These are phyloP conservation scores for Talaromyces amestolkiae DNA, from an alignment of 2,329 filamentous ascomycete species.

Conservation along the genomic window DNA sequence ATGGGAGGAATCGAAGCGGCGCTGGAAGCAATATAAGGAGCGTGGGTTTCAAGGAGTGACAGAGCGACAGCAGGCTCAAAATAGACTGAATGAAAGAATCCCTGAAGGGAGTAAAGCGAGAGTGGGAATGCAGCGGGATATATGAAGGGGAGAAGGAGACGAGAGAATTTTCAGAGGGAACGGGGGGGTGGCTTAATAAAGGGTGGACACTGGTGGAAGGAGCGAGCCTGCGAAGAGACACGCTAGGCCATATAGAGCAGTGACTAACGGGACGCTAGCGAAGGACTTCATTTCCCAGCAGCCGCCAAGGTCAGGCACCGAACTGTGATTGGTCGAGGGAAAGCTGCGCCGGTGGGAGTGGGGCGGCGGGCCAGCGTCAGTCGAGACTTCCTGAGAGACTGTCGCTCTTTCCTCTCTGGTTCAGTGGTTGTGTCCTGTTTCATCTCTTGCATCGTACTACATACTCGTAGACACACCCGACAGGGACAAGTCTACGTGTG, in stretches of 20 bases:
- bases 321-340: conserved; percentile 6
- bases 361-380: conserved; percentile 6
- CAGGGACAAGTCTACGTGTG: neutral
- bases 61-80: conserved; percentile 19
- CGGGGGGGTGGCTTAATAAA: conserved; percentile 7
- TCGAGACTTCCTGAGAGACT: conserved; percentile 8
- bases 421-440: neutral
- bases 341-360: neutral
- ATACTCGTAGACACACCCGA: neutral
- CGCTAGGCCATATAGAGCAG: neutral
- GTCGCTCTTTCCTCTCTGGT: neutral
- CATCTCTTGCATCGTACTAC: neutral
- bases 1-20: conserved; percentile 1
- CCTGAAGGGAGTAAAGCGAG: conserved; percentile 4
- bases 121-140: neutral
- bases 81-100: conserved; percentile 1
- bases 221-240: neutral
- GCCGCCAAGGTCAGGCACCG: conserved; percentile 15
- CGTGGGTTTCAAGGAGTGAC: conserved; percentile 20
- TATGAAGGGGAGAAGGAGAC: conserved; percentile 6
- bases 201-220: conserved; percentile 6
- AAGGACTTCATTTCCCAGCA: conserved; percentile 9
- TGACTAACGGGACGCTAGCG: conserved; percentile 10
- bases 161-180: conserved; percentile 8
- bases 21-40: conserved; percentile 15